These are phyloP conservation scores for Strobilomyces dryophilus DNA, from an alignment of 768 basidiomycete species.

Conservation along the genomic window DNA sequence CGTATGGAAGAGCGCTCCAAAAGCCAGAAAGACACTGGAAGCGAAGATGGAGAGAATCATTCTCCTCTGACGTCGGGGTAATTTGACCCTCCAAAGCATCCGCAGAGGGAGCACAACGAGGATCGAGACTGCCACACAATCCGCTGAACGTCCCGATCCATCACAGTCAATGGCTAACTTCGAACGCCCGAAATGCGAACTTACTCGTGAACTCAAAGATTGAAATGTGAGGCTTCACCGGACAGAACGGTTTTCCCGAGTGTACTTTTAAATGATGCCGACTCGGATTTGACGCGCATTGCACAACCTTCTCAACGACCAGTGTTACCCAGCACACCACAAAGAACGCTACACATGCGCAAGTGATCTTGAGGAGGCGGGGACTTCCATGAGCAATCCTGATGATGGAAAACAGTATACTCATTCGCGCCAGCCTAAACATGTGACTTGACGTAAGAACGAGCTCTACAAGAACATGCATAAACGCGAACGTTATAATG, in stretches of 20 bases:
- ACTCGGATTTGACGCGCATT: background rate
- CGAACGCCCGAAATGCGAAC: background rate
- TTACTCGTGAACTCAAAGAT: slow-evolving; percentile 17
- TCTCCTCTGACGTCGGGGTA: slow-evolving; percentile 17
- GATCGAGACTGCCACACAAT: slow-evolving; percentile 13
- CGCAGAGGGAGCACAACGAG: slow-evolving; percentile 17
- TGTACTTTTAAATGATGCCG: background rate
- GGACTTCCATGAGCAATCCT: background rate
- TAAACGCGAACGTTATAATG: background rate
- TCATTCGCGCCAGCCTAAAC: background rate
- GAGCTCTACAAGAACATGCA: background rate
- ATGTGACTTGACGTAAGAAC: background rate
- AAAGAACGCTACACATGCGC: background rate
- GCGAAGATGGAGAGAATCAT: slow-evolving; percentile 23
- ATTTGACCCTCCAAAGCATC: slow-evolving; percentile 20
- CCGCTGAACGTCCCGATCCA: slow-evolving; percentile 3
- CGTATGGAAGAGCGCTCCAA: slow-evolving; percentile 14
- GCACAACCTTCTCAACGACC: background rate
- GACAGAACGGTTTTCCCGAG: slow-evolving; percentile 10
- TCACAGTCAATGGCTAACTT: background rate
- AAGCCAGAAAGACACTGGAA: slow-evolving; percentile 15
- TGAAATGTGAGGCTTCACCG: background rate
- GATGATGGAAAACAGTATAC: background rate
- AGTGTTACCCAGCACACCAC: background rate
- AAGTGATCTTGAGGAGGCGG: background rate